A percentile compares a stretch with the other conserved stretches of the same genome.
These are phyloP conservation scores for Hyaloscypha hepaticicola DNA, from an alignment of 495 filamentous ascomycete species.

Conservation along the genomic window DNA sequence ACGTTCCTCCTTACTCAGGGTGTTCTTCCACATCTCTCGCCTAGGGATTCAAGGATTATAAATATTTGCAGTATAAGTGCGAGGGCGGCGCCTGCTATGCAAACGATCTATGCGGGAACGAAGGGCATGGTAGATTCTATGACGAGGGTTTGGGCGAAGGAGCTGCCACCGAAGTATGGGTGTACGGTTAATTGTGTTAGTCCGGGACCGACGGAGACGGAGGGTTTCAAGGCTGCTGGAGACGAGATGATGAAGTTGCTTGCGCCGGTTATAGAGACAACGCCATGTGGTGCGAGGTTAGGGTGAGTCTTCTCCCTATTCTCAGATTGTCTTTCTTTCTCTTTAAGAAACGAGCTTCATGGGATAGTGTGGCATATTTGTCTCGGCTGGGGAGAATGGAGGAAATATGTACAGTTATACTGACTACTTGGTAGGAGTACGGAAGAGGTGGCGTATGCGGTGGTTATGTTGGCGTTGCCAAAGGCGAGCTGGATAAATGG, in stretches of 20 bases:
- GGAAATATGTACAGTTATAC: no score
- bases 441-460: conserved; percentile 44
- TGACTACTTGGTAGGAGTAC: no score
- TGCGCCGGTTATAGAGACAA: conserved; percentile 40
- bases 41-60: conserved; percentile 33
- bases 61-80: conserved; percentile 31
- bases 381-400: no score
- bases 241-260: conserved; percentile 39
- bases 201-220: conserved; percentile 35
- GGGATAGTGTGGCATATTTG: no score
- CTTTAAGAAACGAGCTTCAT: no score
- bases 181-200: conserved; percentile 34
- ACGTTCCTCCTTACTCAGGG: conserved; percentile 41
- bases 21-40: conserved; percentile 33
- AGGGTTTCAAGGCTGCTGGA: conserved; percentile 36
- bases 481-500: conserved; percentile 45
- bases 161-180: conserved; percentile 35
- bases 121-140: conserved; percentile 36
- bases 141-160: conserved; percentile 39
- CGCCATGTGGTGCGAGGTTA: conserved; percentile 39
- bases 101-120: conserved; percentile 35
- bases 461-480: conserved; percentile 39
- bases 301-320: no score
- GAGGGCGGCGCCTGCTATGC: conserved; percentile 25
- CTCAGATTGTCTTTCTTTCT: no score